These are phyloP conservation scores for Solanum gandarillasii DNA, from an alignment of 257 asterid genomes.

Conservation along the genomic window DNA sequence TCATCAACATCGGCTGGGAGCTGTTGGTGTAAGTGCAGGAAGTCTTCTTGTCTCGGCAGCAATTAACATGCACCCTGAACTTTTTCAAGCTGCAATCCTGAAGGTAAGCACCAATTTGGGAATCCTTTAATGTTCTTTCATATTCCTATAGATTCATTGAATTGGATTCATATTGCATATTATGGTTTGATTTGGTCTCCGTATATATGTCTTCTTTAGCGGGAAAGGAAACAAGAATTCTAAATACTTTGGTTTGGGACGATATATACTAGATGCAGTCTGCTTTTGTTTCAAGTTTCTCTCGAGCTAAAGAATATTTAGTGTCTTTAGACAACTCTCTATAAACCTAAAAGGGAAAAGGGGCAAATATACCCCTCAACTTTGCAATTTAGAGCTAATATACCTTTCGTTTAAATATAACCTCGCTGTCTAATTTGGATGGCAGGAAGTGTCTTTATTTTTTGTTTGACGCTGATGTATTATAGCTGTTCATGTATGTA, in stretches of 20 bases:
- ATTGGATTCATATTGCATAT: not conserved
- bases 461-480: not conserved
- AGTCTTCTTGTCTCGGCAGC: slow-evolving; percentile 82
- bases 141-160: not conserved
- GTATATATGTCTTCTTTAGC: not conserved
- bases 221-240: not conserved
- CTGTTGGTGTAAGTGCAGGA: slow-evolving; percentile 78
- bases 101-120: slow-evolving; percentile 34
- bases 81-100: slow-evolving; percentile 71
- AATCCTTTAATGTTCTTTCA: not conserved
- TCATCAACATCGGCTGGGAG: slow-evolving; percentile 44
- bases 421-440: not conserved
- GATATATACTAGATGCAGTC: not conserved
- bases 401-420: not conserved
- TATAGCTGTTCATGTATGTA: not conserved
- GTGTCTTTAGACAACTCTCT: not conserved
- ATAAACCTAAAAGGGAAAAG: not conserved
- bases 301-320: not conserved
- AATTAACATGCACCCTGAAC: slow-evolving; percentile 55
- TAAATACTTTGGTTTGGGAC: not conserved
- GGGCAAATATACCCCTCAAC: not conserved
- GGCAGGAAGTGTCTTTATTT: not conserved
- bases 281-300: not conserved
- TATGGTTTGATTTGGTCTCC: not conserved
- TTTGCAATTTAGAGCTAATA: not conserved